Evolutionary conservation across 805 yeast species (phyloP).

Genomic region (Pichia rugopelliculosa): DNA sequence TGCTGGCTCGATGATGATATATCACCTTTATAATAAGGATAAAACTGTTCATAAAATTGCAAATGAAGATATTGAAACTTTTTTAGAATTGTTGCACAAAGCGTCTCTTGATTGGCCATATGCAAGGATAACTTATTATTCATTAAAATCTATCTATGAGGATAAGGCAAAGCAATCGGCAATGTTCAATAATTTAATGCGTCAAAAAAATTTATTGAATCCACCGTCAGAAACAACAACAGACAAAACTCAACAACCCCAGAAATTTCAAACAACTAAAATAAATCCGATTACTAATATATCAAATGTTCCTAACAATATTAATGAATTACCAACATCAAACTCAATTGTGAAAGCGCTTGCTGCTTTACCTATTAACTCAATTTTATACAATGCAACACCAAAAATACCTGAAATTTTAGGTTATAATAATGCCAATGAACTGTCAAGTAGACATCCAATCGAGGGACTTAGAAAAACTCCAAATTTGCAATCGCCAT

Average conservation of each 20-base stretch:
- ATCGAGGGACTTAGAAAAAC: neutral
- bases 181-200: neutral
- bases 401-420: neutral
- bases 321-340: neutral
- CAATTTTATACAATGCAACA: slow-evolving; percentile 10
- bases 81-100: slow-evolving; percentile 28
- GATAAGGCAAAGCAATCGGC: slow-evolving; percentile 22
- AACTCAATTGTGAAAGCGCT: neutral
- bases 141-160: slow-evolving; percentile 37
- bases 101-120: slow-evolving; percentile 48
- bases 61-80: slow-evolving; percentile 16
- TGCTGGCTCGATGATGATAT: slow-evolving; percentile 64
- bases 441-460: neutral
- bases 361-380: slow-evolving; percentile 6
- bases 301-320: neutral
- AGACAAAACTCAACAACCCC: neutral
- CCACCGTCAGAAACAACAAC: neutral
- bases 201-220: neutral
- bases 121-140: slow-evolving; percentile 41
- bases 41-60: slow-evolving; percentile 20
- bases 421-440: neutral
- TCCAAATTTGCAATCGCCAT: neutral
- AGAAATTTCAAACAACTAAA: neutral
- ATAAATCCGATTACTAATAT: neutral
- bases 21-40: slow-evolving; percentile 41